Conservation (phyloP, 2,329 filamentous ascomycete genomes). For the Phialemoniopsis sp. region DNA sequence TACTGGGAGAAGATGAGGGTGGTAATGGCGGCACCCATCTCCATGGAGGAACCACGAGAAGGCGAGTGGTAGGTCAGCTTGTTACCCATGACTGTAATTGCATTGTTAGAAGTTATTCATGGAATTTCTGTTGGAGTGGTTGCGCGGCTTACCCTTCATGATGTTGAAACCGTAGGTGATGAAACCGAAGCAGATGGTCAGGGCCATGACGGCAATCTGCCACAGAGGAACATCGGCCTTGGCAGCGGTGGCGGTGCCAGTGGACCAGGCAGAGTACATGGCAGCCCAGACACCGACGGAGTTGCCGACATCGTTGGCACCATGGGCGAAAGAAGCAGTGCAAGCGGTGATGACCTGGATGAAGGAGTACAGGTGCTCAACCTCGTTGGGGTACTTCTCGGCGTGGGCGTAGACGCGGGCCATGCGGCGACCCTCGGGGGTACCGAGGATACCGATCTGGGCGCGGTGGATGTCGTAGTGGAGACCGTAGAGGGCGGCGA, state of each 20-base stretch:
- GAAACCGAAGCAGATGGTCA: slow-evolving; percentile 62
- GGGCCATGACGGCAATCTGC: slow-evolving; percentile 68
- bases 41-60: slow-evolving; percentile 62
- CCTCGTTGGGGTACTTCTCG: slow-evolving; percentile 64
- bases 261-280: slow-evolving; percentile 65
- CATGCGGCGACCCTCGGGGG: slow-evolving; percentile 71
- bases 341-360: slow-evolving; percentile 64
- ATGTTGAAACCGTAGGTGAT: slow-evolving; percentile 80
- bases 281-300: slow-evolving; percentile 66
- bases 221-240: slow-evolving; percentile 68
- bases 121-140: too few relatives aligned
- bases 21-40: slow-evolving; percentile 74
- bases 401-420: slow-evolving; percentile 60
- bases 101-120: slow-evolving; percentile 8
- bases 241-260: slow-evolving; percentile 53
- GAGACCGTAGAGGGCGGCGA: slow-evolving; percentile 65
- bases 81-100: slow-evolving; percentile 67
- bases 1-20: slow-evolving; percentile 73
- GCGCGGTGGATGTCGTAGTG: slow-evolving; percentile 81
- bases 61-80: slow-evolving; percentile 69
- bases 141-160: slow-evolving; percentile 69
- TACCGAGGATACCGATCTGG: slow-evolving; percentile 66
- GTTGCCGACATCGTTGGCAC: slow-evolving; percentile 74
- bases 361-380: slow-evolving; percentile 66
- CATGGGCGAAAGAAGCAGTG: slow-evolving; percentile 71